Evolutionary conservation across 768 basidiomycete species (phyloP), one percentile per base, ranked within the genome.

Genomic region (Lepiota subincarnata): DNA sequence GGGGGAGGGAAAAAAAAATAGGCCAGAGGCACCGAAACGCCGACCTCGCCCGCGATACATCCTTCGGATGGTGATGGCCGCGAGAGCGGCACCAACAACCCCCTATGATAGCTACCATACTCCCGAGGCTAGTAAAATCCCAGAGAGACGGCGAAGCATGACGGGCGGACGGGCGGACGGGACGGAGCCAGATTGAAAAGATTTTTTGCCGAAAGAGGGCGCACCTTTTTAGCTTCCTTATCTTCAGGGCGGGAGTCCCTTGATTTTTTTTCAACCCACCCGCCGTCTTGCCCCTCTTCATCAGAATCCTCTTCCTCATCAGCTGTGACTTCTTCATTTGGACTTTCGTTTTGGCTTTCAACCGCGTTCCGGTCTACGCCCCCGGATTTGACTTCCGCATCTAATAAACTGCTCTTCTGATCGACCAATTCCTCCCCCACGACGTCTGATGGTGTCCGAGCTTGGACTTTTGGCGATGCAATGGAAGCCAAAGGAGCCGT

Each of bases 231-330:
- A 0, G 78, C 84, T 20, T 93, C 91, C 55, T 83, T 83, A 64
- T 97, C 94, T 73, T 98, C 96, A 60, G 95, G 87, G 56, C 91
- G 82, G 71, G 97, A 95, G 1, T 97, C 95, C 59, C 89, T 75
- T 24, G 87, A 87, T 55, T 67, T 78, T 51, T 78, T 81, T 57
- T 86, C 84, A 31, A 71, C 59, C 48, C 75, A 76, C 8, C 57
- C 66, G 22, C 73, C 74, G 34, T 67, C 71, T 13, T 60, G 69
- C 20, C 67, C 66, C 14, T 68, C 72, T 10, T 64, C 63, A 13
- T 67, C 69, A 28, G 55, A 68, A 26, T 69, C 75, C 20, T 60
- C 70, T 16, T 66, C 66, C 14, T 67, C 68, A 24, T 24, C 24
- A 20, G 59, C 66, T 22, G 70, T 70, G 34, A 51, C 60, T 5